Conservation (phyloP, 2,329 filamentous ascomycete species). For the Alternaria viburni region DNA sequence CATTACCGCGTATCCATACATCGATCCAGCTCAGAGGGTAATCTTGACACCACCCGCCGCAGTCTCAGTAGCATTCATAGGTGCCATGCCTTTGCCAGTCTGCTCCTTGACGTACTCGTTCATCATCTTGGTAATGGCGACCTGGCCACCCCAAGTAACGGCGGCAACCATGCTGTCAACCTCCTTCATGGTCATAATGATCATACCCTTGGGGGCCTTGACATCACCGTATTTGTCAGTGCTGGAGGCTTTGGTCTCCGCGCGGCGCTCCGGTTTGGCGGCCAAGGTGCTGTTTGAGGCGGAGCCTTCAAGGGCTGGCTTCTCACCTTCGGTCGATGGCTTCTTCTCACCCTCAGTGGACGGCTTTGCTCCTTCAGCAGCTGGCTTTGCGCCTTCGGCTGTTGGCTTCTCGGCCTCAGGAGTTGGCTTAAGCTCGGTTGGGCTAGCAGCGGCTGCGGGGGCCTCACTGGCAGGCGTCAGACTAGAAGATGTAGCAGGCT, state of each 20-base stretch:
- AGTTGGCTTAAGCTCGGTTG: background rate
- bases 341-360: constrained; percentile 7
- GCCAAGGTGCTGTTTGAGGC: constrained; percentile 19
- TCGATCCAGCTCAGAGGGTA: background rate
- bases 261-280: constrained; percentile 21
- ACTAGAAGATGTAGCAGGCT: background rate
- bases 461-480: background rate
- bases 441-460: background rate
- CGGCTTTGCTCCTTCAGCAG: constrained; percentile 1
- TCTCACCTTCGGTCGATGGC: constrained; percentile 8
- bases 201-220: constrained; percentile 30
- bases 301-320: constrained; percentile 9
- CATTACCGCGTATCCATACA: background rate
- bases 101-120: constrained; percentile 39
- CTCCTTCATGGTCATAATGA: constrained; percentile 45
- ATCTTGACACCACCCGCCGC: constrained; percentile 3
- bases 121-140: constrained; percentile 45
- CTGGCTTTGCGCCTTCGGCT: constrained; percentile 9
- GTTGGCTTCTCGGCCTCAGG: constrained; percentile 6
- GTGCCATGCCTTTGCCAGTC: constrained; percentile 22
- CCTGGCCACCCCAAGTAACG: constrained; percentile 36
- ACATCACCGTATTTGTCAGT: constrained; percentile 30
- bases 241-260: constrained; percentile 13
- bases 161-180: constrained; percentile 41
- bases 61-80: background rate